A percentile compares a stretch with the other conserved stretches of the same genome.
These are phyloP conservation scores for Garcia nutans DNA, from an alignment of 345 rosid genomes.

Conservation along the genomic window DNA sequence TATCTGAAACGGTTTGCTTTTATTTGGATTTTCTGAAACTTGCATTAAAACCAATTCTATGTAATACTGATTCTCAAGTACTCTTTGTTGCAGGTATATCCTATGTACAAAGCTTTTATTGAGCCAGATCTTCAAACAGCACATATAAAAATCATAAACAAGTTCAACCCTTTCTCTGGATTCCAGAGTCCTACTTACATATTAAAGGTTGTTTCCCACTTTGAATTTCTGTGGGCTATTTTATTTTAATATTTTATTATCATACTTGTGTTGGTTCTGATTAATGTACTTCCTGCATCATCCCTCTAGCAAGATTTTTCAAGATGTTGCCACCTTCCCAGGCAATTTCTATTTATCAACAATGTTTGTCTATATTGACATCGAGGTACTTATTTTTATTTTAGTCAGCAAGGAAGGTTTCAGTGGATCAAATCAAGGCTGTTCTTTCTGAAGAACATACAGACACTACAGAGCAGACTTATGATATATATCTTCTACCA, in stretches of 20 bases:
- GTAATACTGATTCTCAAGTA: conserved; percentile 9
- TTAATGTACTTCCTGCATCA: not conserved
- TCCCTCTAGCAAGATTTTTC: not conserved
- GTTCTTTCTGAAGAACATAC: conserved; percentile 61
- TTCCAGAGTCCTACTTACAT: conserved; percentile 96
- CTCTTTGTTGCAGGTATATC: conserved; percentile 70
- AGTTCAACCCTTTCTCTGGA: conserved; percentile 94
- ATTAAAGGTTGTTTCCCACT: conserved; percentile 60
- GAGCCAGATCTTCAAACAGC: conserved; percentile 99
- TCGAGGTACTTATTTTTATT: conserved; percentile 34
- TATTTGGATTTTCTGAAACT: not conserved
- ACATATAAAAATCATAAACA: conserved; percentile 84
- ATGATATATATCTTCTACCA: conserved; percentile 96
- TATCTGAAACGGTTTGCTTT: conserved; percentile 84
- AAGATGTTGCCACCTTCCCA: not conserved
- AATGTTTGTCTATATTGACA: conserved; percentile 20
- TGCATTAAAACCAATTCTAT: not conserved
- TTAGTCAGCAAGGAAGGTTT: conserved; percentile 72
- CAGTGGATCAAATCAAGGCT: conserved; percentile 68
- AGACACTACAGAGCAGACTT: conserved; percentile 78
- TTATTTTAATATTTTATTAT: not conserved
- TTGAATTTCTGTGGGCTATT: not conserved
- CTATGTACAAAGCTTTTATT: conserved; percentile 98
- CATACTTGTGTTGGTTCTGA: not conserved
- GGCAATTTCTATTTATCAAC: not conserved